phyloP scores from a whole-genome alignment of 306 rosid genomes.

The Ceratonia siliqua region DNA sequence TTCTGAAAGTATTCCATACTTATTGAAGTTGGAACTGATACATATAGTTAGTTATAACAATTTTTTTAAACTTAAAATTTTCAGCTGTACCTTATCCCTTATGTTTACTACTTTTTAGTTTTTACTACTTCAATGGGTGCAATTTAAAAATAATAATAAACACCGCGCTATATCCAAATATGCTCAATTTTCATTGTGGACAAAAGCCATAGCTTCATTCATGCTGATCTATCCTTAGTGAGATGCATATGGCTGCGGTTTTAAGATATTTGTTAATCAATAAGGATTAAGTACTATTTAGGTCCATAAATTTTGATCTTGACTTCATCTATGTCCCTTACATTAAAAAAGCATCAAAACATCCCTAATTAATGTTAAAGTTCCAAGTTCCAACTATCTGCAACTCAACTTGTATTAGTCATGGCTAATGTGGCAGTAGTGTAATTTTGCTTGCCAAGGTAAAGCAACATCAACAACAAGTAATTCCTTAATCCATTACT shows the following conservation, averaged over 20 bases:
- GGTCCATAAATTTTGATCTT: background rate
- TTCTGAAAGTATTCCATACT: background rate
- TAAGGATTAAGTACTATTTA: background rate
- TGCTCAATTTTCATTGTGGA: background rate
- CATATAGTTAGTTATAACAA: background rate
- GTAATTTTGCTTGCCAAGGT: slow-evolving; percentile 8
- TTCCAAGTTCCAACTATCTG: background rate
- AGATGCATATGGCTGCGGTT: background rate
- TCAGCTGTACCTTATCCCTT: background rate
- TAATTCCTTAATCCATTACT: background rate
- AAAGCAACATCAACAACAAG: slow-evolving; percentile 1
- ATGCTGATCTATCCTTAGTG: background rate
- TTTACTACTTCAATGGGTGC: background rate
- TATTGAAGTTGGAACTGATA: background rate
- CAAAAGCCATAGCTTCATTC: background rate
- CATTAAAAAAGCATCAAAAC: background rate
- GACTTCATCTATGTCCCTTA: background rate
- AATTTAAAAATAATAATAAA: background rate
- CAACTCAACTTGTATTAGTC: background rate
- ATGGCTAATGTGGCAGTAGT: background rate
- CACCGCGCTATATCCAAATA: background rate
- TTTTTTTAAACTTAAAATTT: background rate
- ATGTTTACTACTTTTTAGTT: background rate
- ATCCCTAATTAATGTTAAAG: background rate
- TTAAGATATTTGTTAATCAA: slow-evolving; percentile 2